Conservation (phyloP, 1,284 basidiomycete genomes). For the Papiliotrema laurentii region DNA sequence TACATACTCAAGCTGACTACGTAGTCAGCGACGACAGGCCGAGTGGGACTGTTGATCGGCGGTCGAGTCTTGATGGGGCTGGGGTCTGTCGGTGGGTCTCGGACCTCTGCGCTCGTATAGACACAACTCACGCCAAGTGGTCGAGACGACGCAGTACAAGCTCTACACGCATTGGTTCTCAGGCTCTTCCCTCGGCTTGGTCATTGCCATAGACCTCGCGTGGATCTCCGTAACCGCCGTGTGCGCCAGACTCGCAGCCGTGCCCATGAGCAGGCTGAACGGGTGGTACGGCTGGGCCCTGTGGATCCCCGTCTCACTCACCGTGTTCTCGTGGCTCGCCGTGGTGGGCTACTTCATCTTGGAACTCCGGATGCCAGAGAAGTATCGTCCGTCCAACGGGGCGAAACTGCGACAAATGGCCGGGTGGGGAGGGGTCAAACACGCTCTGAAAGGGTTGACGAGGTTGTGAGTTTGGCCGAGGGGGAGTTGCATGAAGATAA, state of each 20-base stretch:
- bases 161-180: slow-evolving; percentile 42
- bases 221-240: slow-evolving; percentile 34
- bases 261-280: slow-evolving; percentile 44
- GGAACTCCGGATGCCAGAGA: slow-evolving; percentile 38
- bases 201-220: slow-evolving; percentile 35
- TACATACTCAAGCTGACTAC: no score
- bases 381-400: slow-evolving; percentile 30
- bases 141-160: slow-evolving; percentile 37
- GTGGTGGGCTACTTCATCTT: slow-evolving; percentile 40
- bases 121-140: slow-evolving; percentile 5
- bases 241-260: slow-evolving; percentile 31
- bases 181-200: slow-evolving; percentile 28
- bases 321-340: slow-evolving; percentile 26
- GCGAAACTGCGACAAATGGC: slow-evolving; percentile 17
- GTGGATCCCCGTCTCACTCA: slow-evolving; percentile 44
- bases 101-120: no score
- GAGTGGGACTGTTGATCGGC: slow-evolving; percentile 28
- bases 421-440: slow-evolving; percentile 16
- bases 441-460: slow-evolving; percentile 12
- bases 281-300: slow-evolving; percentile 46
- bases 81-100: slow-evolving; percentile 17
- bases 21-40: slow-evolving; percentile 25
- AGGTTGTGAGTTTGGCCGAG: slow-evolving; percentile 23
- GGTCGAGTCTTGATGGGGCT: slow-evolving; percentile 37
- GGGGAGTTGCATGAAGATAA: no score